Evolutionary conservation across 179 eudicot species (phyloP).

Genomic region (Sideroxylon spinosum): DNA sequence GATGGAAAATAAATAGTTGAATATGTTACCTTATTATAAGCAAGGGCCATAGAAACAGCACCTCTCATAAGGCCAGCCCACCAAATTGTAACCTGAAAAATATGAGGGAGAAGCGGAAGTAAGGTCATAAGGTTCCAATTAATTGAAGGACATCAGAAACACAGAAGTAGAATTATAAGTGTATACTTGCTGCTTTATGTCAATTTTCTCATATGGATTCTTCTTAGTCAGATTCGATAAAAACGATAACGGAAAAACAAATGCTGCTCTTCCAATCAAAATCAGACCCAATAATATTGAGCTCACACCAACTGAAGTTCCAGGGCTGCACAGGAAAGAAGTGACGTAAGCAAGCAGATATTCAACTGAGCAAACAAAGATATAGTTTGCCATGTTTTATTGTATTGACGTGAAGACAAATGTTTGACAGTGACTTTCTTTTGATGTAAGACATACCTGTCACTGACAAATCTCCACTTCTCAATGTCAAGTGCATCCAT

Average conservation of each 20-base stretch:
- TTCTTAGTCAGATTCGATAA: slow-evolving; percentile 71
- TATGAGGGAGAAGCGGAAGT: background rate
- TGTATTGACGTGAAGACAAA: slow-evolving; percentile 14
- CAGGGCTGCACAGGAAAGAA: slow-evolving; percentile 48
- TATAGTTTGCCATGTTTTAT: background rate
- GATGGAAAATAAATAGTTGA: background rate
- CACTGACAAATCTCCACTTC: slow-evolving; percentile 80
- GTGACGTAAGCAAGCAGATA: background rate
- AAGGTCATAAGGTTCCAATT: slow-evolving; percentile 12
- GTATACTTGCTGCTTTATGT: slow-evolving; percentile 50
- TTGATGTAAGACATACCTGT: slow-evolving; percentile 47
- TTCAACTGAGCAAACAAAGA: background rate
- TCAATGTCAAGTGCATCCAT: slow-evolving; percentile 99
- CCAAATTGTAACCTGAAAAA: slow-evolving; percentile 58
- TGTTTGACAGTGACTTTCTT: background rate
- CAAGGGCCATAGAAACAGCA: slow-evolving; percentile 98
- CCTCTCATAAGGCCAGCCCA: slow-evolving; percentile 99
- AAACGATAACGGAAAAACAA: slow-evolving; percentile 61
- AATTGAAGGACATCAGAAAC: slow-evolving; percentile 10
- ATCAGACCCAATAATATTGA: slow-evolving; percentile 66
- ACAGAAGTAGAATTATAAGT: slow-evolving; percentile 14
- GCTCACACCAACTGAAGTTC: slow-evolving; percentile 67
- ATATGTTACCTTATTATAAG: slow-evolving; percentile 53
- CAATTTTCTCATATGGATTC: slow-evolving; percentile 42
- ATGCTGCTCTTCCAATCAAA: slow-evolving; percentile 73